Evolutionary conservation across 2,329 filamentous ascomycete species (phyloP).

Genomic region (Fusarium penzigii): DNA sequence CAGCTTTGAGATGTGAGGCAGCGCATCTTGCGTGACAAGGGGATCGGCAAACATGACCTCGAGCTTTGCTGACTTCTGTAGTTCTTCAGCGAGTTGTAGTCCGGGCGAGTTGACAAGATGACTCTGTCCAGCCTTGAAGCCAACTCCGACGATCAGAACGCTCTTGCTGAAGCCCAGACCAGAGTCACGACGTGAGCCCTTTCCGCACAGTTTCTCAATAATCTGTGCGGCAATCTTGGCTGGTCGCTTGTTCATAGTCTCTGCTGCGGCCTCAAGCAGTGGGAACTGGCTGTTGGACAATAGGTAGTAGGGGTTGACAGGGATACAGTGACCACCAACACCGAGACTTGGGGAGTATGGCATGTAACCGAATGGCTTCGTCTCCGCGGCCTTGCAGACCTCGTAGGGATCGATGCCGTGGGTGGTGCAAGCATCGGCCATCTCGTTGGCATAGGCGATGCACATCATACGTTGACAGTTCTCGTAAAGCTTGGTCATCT

Average conservation of each 20-base stretch:
- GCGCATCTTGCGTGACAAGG: constrained; percentile 15
- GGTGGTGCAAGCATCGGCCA: constrained; percentile 50
- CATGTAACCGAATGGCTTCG: constrained; percentile 54
- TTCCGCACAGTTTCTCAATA: constrained; percentile 24
- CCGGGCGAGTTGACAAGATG: constrained; percentile 48
- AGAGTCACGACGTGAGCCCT: constrained; percentile 22
- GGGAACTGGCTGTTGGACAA: constrained; percentile 48
- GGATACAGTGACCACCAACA: constrained; percentile 57
- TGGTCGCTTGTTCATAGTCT: constrained; percentile 44
- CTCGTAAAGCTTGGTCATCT: constrained; percentile 58
- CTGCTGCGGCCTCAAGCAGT: constrained; percentile 43
- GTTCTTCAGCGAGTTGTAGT: constrained; percentile 12
- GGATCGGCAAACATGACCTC: constrained; percentile 22
- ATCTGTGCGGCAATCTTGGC: constrained; percentile 35
- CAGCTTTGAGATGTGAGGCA: constrained; percentile 16
- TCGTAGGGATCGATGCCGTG: constrained; percentile 51
- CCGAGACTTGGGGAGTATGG: constrained; percentile 47
- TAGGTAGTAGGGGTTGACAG: constrained; percentile 55
- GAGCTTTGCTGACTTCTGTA: constrained; percentile 10
- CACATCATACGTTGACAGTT: constrained; percentile 58
- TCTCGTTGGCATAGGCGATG: constrained; percentile 56
- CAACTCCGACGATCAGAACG: constrained; percentile 46
- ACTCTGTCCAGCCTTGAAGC: constrained; percentile 50
- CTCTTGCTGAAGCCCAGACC: constrained; percentile 6
- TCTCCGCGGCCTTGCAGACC: constrained; percentile 47